Percentiles rank a stretch among this genome's conserved stretches.
phyloP scores from a whole-genome alignment of 306 rosid species.

The Spatholobus suberectus region DNA sequence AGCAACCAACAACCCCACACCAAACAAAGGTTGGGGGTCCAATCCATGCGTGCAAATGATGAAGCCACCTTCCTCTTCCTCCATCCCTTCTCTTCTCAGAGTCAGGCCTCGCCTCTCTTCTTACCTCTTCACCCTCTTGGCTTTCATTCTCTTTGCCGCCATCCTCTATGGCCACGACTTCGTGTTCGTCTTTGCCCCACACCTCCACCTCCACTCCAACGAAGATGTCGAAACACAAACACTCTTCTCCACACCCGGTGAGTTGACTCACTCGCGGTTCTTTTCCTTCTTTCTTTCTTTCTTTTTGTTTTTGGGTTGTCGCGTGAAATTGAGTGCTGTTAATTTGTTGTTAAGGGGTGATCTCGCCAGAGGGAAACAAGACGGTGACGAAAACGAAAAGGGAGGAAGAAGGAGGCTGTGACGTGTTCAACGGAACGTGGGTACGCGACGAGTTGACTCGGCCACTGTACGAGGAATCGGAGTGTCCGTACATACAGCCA shows the following conservation, averaged over 20 bases:
- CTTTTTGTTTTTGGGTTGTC: neutral
- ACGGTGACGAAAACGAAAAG: conserved; percentile 48
- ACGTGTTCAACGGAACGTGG: conserved; percentile 79
- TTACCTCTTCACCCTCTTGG: conserved; percentile 67
- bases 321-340: no score
- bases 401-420: conserved; percentile 56
- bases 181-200: conserved; percentile 62
- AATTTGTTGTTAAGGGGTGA: neutral
- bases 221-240: conserved; percentile 20
- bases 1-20: no score
- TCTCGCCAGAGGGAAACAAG: conserved; percentile 37
- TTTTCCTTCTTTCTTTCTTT: neutral
- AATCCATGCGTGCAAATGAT: conserved; percentile 50
- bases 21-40: conserved; percentile 11
- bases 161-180: conserved; percentile 67
- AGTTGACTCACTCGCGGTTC: conserved; percentile 42
- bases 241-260: conserved; percentile 46
- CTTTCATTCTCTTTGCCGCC: conserved; percentile 74
- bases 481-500: conserved; percentile 96
- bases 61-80: conserved; percentile 59
- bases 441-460: conserved; percentile 74
- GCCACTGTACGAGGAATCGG: conserved; percentile 88
- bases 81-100: conserved; percentile 50
- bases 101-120: conserved; percentile 74
- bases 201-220: conserved; percentile 46